Percentiles rank a stretch among this genome's conserved stretches.
These are phyloP conservation scores for Fusarium aywerte DNA, from an alignment of 2,329 filamentous ascomycete genomes.

Conservation along the genomic window DNA sequence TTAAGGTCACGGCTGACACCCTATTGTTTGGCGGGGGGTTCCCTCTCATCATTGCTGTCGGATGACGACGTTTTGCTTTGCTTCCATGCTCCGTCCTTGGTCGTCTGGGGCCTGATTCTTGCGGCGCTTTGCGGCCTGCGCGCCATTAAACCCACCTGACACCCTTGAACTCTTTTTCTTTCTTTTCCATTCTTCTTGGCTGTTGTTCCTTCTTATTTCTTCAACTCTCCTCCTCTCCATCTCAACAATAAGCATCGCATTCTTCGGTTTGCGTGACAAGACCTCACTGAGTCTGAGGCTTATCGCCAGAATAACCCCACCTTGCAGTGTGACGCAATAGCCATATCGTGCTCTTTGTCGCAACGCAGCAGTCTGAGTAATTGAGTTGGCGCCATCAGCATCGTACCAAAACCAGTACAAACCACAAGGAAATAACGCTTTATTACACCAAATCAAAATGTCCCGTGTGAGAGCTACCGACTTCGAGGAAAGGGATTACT, in stretches of 20 bases:
- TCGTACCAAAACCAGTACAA: conserved; percentile 14
- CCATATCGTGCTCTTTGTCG: conserved; percentile 16
- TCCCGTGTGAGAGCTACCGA: conserved; percentile 50
- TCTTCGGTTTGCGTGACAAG: conserved; percentile 30
- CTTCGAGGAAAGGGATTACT: conserved; percentile 60
- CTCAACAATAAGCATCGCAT: conserved; percentile 31
- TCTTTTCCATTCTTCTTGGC: conserved; percentile 33
- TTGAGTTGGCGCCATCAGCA: conserved; percentile 26
- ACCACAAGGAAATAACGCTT: conserved; percentile 9
- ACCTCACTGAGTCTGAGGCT: conserved; percentile 33
- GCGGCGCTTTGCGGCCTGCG: conserved; percentile 36
- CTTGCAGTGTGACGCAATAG: conserved; percentile 36
- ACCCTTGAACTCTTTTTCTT: conserved; percentile 36
- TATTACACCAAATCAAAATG: conserved; percentile 38
- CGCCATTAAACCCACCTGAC: conserved; percentile 46
- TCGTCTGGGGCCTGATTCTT: conserved; percentile 42
- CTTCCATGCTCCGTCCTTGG: conserved; percentile 40
- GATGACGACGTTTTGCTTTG: conserved; percentile 46
- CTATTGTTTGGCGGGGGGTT: conserved; percentile 42
- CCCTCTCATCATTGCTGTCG: conserved; percentile 45
- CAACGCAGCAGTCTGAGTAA: conserved; percentile 23
- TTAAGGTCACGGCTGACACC: conserved; percentile 46
- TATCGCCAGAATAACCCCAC: conserved; percentile 26
- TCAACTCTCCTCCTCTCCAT: conserved; percentile 14
- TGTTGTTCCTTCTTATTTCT: conserved; percentile 14